Evolutionary conservation across 164 flowering plant species (phyloP), one percentile per base, ranked within the genome.

Genomic region (Euptelea pleiosperma): DNA sequence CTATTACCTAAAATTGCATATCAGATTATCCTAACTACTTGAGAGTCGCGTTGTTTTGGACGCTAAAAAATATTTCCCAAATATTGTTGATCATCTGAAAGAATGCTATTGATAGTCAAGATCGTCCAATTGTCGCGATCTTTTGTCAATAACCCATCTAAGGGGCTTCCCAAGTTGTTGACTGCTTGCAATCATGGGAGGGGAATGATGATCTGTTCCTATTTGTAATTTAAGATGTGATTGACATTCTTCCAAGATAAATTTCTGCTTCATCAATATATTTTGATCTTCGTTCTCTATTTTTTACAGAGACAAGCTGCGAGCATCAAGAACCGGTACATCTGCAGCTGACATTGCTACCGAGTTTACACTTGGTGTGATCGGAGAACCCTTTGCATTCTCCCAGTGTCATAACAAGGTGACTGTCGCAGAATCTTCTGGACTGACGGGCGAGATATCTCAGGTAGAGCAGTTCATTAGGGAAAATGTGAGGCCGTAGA

Each of bases 401-500:
- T 52, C 84, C 16, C 97, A 93, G 51, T 90, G 97, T 71, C 71
- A 57, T 2, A 93, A 90, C 82, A 82, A 79, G 67, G 91, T 93
- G 19, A 69, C 77, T 3, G 63, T 83, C 46, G 94, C 75, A 10
- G 99, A 87, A 39, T 82, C 96, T 52, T 86, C 97, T 54, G 99
- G 83, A 33, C 60, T 85, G 49, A 83, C 94, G 0, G 89, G 97
- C 7, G 97, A 93, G 24, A 70, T 77, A 34, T 66, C 85, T 57
- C 84, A 83, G 68, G 65, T 90, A 51, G 97, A 86, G 65, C 72
- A 82, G 58, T 93, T 93, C 61, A 85, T 93, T 26, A 73, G 99
- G 64, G 87, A 82, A 51, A 57, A 69, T 36, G 94, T 89, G n/a
- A 84, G 72, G 68, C 71, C 87, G 16, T 85, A 62, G n/a, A 54